Base-by-base conservation (phyloP, 2,329 filamentous ascomycete genomes). In the Ophiocordyceps australis region DNA sequence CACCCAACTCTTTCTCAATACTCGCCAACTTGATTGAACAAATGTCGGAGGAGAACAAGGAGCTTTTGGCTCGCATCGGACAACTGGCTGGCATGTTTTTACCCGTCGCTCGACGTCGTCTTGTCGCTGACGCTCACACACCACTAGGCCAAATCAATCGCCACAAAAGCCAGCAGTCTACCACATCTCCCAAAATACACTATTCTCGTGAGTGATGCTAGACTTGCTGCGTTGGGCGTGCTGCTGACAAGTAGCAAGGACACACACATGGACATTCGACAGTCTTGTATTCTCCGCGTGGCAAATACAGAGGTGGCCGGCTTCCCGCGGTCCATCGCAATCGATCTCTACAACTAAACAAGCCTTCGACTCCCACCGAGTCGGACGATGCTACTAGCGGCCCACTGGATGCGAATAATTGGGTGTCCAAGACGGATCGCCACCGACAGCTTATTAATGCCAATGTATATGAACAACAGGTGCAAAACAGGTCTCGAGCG, bases 401-500 rank as follows among this genome's bases (percentile, higher is more conserved):
- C n/a, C n/a, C n/a, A n/a, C n/a, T n/a, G n/a, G n/a, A n/a, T n/a
- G n/a, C n/a, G n/a, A n/a, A n/a, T n/a, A 17, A 41, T 4, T 86
- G 76, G 70, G 65, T 89, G 22, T 66, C 72, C 5, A 78, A 74
- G 43, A 74, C 61, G 25, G 78, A 79, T 45, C 74, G 76, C 25
- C 78, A 85, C 43, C 66, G 79, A 43, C 80, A 91, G 46, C 56
- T 91, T 21, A 89, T 91, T 49, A 91, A 86, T 43, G 68, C 74
- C 13, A 67, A 69, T 11, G 66, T 86, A 2, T 89, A 76, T 45
- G 73, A 83, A 34, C 75, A 80, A 45, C 73, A 81, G 32, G 60
- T 64, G 9, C 67, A 79, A 42, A 65, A 65, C 17, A 67, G 78
- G 23, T 56, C 66, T 8, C 74, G 70, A 40, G 76, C 75, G 9